Evolutionary conservation across 2,329 filamentous ascomycete species (phyloP).

Genomic region (Ilyonectria mors-panacis): DNA sequence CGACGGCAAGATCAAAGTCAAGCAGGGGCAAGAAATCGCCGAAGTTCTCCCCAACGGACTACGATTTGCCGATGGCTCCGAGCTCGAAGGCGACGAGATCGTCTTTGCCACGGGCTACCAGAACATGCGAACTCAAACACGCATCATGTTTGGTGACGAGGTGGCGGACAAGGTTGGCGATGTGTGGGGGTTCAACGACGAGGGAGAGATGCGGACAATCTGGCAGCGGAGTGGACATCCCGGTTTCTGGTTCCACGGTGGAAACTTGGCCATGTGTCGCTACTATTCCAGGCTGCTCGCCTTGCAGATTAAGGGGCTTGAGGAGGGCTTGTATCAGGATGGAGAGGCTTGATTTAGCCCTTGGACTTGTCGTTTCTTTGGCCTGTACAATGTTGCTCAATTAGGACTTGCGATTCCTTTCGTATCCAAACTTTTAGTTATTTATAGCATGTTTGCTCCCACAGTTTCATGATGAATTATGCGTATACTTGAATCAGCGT

Average conservation of each 20-base stretch:
- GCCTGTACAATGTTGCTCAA: neutral
- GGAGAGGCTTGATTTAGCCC: slow-evolving; percentile 43
- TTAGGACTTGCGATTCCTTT: neutral
- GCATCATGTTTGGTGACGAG: slow-evolving; percentile 73
- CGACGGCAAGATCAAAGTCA: slow-evolving; percentile 75
- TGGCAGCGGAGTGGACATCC: slow-evolving; percentile 75
- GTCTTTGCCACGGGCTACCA: slow-evolving; percentile 76
- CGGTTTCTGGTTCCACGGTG: slow-evolving; percentile 77
- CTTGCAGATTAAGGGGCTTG: slow-evolving; percentile 65
- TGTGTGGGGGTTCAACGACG: slow-evolving; percentile 74
- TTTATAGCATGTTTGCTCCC: too few relatives aligned
- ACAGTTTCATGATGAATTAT: too few relatives aligned
- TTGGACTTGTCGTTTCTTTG: neutral
- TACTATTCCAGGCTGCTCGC: slow-evolving; percentile 71
- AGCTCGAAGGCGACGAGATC: slow-evolving; percentile 73
- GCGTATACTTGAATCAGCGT: too few relatives aligned
- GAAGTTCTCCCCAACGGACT: slow-evolving; percentile 63
- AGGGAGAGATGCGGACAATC: slow-evolving; percentile 69
- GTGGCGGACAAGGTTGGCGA: slow-evolving; percentile 71
- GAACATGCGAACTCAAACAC: slow-evolving; percentile 76
- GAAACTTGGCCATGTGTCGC: slow-evolving; percentile 74
- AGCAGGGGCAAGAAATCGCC: slow-evolving; percentile 70
- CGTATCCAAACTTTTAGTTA: too few relatives aligned
- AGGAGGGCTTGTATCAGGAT: slow-evolving; percentile 55
- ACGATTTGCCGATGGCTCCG: slow-evolving; percentile 67